phyloP scores from a whole-genome alignment of 2,329 filamentous ascomycete genomes.

The Colletotrichum gloeosporioides region DNA sequence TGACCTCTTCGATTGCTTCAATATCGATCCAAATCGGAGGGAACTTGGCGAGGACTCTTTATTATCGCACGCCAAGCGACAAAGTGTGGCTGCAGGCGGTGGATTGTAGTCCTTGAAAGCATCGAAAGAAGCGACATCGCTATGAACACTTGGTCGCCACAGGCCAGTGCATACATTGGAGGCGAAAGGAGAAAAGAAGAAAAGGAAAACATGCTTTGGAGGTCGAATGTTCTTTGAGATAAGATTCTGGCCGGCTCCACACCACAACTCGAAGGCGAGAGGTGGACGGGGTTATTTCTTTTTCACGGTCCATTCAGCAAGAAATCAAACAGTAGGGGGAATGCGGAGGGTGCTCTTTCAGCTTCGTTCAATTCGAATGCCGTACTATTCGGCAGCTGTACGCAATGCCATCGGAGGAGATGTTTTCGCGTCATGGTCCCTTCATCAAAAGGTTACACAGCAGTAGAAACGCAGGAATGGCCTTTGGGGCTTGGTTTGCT shows the following conservation, averaged over 20 bases:
- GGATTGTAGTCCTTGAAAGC: neutral
- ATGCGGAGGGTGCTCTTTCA: too few species aligned
- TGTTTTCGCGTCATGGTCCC: too few species aligned
- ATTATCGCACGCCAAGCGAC: neutral
- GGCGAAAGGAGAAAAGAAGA: neutral
- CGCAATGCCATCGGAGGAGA: too few species aligned
- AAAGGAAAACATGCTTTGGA: neutral
- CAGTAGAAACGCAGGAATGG: neutral
- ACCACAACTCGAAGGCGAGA: neutral
- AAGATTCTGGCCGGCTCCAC: neutral
- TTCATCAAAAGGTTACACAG: neutral
- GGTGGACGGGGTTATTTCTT: neutral
- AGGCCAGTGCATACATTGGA: neutral
- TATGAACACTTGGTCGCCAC: too few species aligned
- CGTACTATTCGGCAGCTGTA: too few species aligned
- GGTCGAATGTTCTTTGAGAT: neutral
- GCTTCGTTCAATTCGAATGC: too few species aligned
- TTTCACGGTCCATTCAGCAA: neutral
- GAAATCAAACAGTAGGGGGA: too few species aligned
- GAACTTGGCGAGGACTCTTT: neutral
- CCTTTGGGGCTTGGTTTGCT: neutral
- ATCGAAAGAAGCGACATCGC: neutral
- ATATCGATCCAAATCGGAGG: neutral
- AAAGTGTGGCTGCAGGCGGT: neutral
- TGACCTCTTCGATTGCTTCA: neutral